These are phyloP conservation scores for Sextonia rubra DNA, from an alignment of 164 flowering plant species.

Conservation along the genomic window DNA sequence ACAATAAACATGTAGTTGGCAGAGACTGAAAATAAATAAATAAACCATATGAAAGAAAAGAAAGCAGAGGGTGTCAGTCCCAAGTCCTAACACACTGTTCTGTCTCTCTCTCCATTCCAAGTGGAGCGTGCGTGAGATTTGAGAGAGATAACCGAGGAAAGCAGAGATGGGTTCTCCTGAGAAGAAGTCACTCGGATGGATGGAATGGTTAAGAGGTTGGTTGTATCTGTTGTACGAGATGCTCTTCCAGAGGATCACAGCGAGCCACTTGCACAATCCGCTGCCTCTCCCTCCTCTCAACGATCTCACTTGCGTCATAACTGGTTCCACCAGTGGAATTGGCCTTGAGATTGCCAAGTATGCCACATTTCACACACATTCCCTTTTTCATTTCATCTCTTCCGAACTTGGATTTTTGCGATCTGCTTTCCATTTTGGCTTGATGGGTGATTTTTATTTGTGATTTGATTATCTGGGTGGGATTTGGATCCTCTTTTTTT, in stretches of 20 bases:
- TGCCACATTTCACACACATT: background rate
- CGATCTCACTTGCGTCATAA: slow-evolving; percentile 45
- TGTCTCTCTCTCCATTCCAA: too few relatives aligned
- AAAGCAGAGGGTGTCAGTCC: too few relatives aligned
- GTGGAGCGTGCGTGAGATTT: too few relatives aligned
- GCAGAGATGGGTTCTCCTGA: slow-evolving; percentile 2
- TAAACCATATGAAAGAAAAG: too few relatives aligned
- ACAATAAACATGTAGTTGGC: too few relatives aligned
- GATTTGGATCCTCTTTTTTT: background rate
- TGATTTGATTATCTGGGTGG: background rate
- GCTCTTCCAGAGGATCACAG: slow-evolving; percentile 45
- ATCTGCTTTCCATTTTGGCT: background rate
- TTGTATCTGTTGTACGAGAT: slow-evolving; percentile 32
- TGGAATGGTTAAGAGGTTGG: slow-evolving; percentile 61
- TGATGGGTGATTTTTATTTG: background rate
- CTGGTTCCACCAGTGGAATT: slow-evolving; percentile 60
- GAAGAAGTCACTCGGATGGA: slow-evolving; percentile 39
- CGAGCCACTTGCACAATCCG: slow-evolving; percentile 44
- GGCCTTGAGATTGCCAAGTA: slow-evolving; percentile 53
- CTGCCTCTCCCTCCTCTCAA: slow-evolving; percentile 43
- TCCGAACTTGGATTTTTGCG: background rate
- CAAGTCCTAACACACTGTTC: too few relatives aligned
- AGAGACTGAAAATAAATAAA: too few relatives aligned
- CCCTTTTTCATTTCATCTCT: background rate
- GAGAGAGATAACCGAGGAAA: background rate